Conservation (phyloP, 2,329 filamentous ascomycete species). For the Fusarium domesticum region DNA sequence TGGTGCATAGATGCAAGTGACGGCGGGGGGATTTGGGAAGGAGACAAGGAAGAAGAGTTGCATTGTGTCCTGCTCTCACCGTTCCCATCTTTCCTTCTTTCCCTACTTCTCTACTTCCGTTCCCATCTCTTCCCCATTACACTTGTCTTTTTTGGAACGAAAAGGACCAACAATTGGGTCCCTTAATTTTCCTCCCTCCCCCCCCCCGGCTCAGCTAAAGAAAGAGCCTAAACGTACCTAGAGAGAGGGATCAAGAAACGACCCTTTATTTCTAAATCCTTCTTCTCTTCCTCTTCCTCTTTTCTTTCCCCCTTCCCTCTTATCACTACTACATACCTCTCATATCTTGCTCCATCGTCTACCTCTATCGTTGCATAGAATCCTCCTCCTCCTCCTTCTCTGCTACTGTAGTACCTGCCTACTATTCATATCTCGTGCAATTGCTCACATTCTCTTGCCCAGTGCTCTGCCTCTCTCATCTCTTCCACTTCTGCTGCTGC, state of each 20-base stretch:
- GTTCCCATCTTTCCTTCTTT: background rate
- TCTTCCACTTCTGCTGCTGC: constrained; percentile 23
- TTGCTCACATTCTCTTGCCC: background rate
- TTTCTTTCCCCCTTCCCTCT: constrained; percentile 3
- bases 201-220: background rate
- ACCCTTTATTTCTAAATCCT: constrained; percentile 7
- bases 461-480: constrained; percentile 7
- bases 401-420: too few species aligned
- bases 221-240: constrained; percentile 3
- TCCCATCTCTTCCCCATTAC: background rate
- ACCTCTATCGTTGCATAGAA: background rate
- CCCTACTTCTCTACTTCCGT: background rate
- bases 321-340: constrained; percentile 1
- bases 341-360: too few species aligned
- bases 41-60: too few species aligned
- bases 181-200: background rate
- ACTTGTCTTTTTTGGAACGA: constrained; percentile 2
- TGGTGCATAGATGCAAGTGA: too few species aligned
- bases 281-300: constrained; percentile 5
- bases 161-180: background rate
- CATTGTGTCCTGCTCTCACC: background rate
- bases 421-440: too few species aligned
- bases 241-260: constrained; percentile 12
- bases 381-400: too few species aligned
- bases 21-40: too few species aligned